Percentiles rank a stretch among this genome's conserved stretches.
Evolutionary conservation across 495 filamentous ascomycete genomes (phyloP).

Genomic region (Penicillium silybi): DNA sequence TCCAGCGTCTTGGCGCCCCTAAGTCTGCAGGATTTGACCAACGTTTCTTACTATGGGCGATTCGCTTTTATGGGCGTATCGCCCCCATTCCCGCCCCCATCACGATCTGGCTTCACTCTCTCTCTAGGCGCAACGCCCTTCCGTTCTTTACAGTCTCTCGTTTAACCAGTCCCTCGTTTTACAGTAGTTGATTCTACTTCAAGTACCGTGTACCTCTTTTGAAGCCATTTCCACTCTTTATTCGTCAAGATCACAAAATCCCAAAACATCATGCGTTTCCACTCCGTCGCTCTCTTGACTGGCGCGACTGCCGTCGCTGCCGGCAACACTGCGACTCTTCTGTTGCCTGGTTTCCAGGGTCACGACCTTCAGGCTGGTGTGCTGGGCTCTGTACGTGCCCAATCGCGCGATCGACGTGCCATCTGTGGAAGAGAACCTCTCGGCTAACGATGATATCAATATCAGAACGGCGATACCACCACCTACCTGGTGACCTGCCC

Average conservation of each 20-base stretch:
- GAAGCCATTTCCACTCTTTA: slow-evolving; percentile 24
- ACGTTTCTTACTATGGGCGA: too few relatives aligned
- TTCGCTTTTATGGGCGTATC: slow-evolving; percentile 12
- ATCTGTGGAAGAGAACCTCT: not conserved
- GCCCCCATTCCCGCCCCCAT: slow-evolving; percentile 1
- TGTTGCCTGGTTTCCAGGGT: slow-evolving; percentile 28
- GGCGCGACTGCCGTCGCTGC: slow-evolving; percentile 28
- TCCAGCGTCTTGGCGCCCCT: not conserved
- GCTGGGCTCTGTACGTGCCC: slow-evolving; percentile 21
- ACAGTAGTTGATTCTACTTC: slow-evolving; percentile 21
- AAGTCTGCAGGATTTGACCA: not conserved
- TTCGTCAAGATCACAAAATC: slow-evolving; percentile 10
- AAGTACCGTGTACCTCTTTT: slow-evolving; percentile 16
- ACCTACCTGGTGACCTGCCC: slow-evolving; percentile 29
- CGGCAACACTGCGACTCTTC: slow-evolving; percentile 26
- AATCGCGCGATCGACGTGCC: not conserved
- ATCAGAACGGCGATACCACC: slow-evolving; percentile 22
- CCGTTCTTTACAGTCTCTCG: slow-evolving; percentile 18
- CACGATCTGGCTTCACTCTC: slow-evolving; percentile 1
- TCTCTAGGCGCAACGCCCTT: slow-evolving; percentile 13
- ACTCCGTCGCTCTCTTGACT: slow-evolving; percentile 24
- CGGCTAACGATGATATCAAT: not conserved
- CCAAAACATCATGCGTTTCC: slow-evolving; percentile 27
- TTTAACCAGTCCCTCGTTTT: slow-evolving; percentile 20
- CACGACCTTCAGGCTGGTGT: slow-evolving; percentile 22